A percentile compares a stretch with the other conserved stretches of the same genome.
Evolutionary conservation across 2,329 filamentous ascomycete genomes (phyloP).

Genomic region (Davidsoniella eucalypti): DNA sequence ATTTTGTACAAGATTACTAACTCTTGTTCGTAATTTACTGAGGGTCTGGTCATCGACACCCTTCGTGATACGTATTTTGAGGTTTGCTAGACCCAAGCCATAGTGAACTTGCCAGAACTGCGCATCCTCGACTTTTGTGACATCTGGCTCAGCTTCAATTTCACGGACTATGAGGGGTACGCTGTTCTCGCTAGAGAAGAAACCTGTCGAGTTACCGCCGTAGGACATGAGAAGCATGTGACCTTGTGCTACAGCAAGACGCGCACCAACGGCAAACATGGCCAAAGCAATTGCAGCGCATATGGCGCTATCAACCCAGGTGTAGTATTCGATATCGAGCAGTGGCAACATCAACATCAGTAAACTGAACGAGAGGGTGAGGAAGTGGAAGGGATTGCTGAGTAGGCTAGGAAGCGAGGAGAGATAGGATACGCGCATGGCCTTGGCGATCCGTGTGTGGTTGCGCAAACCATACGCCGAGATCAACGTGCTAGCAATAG

Average conservation of each 20-base stretch:
- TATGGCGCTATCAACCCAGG: slow-evolving; percentile 64
- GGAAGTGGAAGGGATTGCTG: slow-evolving; percentile 89
- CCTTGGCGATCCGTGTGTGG: slow-evolving; percentile 78
- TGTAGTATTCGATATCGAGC: slow-evolving; percentile 59
- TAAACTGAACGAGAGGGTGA: slow-evolving; percentile 74
- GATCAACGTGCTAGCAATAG: slow-evolving; percentile 66
- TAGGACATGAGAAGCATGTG: slow-evolving; percentile 96
- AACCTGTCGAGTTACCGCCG: slow-evolving; percentile 17
- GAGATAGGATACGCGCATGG: slow-evolving; percentile 75
- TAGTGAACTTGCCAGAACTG: slow-evolving; percentile 99
- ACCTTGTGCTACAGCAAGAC: slow-evolving; percentile 71
- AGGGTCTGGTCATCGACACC: slow-evolving; percentile 55
- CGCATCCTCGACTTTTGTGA: slow-evolving; percentile 70
- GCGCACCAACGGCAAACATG: slow-evolving; percentile 77
- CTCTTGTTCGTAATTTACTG: slow-evolving; percentile 55
- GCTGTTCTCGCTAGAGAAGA: slow-evolving; percentile 22
- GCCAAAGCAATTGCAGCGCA: slow-evolving; percentile 66
- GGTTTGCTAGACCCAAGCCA: slow-evolving; percentile 84
- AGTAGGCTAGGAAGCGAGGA: slow-evolving; percentile 66
- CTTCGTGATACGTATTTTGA: slow-evolving; percentile 56
- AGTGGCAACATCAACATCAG: slow-evolving; percentile 69
- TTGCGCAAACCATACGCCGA: slow-evolving; percentile 80
- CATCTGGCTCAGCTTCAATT: slow-evolving; percentile 63
- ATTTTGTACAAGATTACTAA: slow-evolving; percentile 67
- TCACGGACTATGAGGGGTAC: slow-evolving; percentile 66